Conservation (phyloP, 2,329 filamentous ascomycete species). For the Xylariaceae sp. region DNA sequence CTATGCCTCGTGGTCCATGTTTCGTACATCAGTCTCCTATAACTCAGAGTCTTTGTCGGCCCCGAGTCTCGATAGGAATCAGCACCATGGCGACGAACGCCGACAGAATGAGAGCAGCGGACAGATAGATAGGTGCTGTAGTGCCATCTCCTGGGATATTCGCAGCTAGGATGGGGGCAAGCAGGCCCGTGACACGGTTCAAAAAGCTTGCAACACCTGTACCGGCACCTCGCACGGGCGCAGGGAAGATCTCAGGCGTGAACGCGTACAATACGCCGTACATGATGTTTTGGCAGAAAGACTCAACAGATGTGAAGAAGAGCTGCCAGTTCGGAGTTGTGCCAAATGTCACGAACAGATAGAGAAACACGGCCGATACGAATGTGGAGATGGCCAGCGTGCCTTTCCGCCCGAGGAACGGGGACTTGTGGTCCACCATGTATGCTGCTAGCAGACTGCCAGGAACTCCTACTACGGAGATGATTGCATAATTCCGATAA, state of each 20-base stretch:
- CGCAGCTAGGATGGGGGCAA: conserved; percentile 67
- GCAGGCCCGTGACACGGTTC: conserved; percentile 65
- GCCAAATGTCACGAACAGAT: conserved; percentile 62
- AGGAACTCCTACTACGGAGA: conserved; percentile 71
- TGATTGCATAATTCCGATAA: conserved; percentile 83
- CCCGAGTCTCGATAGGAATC: conserved; percentile 63
- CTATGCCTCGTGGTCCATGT: too few relatives aligned
- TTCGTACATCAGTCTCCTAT: neutral
- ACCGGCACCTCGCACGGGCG: conserved; percentile 68
- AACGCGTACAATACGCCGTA: conserved; percentile 76
- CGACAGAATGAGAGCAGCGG: conserved; percentile 54
- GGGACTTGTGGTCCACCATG: conserved; percentile 63
- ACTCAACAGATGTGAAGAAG: conserved; percentile 64
- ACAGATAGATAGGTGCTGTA: conserved; percentile 56
- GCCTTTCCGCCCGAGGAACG: conserved; percentile 65
- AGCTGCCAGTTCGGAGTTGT: conserved; percentile 58
- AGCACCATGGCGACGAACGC: conserved; percentile 59
- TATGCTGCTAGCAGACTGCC: conserved; percentile 73
- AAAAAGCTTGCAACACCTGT: conserved; percentile 70
- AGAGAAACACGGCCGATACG: conserved; percentile 66
- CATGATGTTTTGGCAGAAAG: conserved; percentile 74
- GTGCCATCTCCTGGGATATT: conserved; percentile 57
- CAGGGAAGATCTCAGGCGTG: conserved; percentile 74
- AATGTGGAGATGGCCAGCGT: conserved; percentile 68
- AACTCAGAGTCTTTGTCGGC: conserved; percentile 52